Percentiles rank a stretch among this genome's conserved stretches.
These are phyloP conservation scores for Urostyla sp. DNA, from an alignment of 73 alveolate genomes.

Conservation along the genomic window DNA sequence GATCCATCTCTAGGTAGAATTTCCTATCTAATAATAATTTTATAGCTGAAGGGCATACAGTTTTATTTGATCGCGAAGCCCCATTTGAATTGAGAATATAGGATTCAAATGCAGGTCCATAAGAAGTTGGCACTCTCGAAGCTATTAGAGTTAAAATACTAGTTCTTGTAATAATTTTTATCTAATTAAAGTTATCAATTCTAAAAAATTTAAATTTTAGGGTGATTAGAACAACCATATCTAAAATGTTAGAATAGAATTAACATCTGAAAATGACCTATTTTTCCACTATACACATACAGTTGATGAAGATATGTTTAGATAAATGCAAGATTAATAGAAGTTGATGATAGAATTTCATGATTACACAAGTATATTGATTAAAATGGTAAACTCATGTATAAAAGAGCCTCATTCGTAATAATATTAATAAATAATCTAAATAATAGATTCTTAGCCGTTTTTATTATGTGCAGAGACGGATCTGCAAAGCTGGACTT, in stretches of 20 bases:
- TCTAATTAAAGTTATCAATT: background rate
- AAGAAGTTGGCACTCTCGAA: conserved; percentile 84
- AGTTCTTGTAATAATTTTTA: conserved; percentile 16
- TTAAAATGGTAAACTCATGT: conserved; percentile 74
- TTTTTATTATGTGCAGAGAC: conserved; percentile 74
- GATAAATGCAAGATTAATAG: conserved; percentile 71
- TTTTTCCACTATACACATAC: conserved; percentile 76
- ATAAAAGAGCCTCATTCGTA: conserved; percentile 81
- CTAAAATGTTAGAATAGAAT: conserved; percentile 65
- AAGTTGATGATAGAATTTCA: conserved; percentile 71
- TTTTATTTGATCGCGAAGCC: conserved; percentile 80
- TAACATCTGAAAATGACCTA: conserved; percentile 74
- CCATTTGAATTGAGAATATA: conserved; percentile 84
- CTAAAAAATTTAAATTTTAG: conserved; percentile 6
- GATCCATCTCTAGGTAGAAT: conserved; percentile 74
- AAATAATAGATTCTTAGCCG: conserved; percentile 64
- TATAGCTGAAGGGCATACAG: conserved; percentile 67
- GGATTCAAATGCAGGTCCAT: conserved; percentile 67
- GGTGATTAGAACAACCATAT: conserved; percentile 66
- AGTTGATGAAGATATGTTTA: conserved; percentile 74
- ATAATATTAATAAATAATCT: background rate
- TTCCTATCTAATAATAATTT: background rate
- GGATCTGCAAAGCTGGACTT: conserved; percentile 78
- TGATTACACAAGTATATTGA: conserved; percentile 71
- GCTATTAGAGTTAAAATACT: conserved; percentile 71